Evolutionary conservation across 2,329 filamentous ascomycete genomes (phyloP), one percentile per base, ranked within the genome.

Genomic region (Metarhizium brunneum): DNA sequence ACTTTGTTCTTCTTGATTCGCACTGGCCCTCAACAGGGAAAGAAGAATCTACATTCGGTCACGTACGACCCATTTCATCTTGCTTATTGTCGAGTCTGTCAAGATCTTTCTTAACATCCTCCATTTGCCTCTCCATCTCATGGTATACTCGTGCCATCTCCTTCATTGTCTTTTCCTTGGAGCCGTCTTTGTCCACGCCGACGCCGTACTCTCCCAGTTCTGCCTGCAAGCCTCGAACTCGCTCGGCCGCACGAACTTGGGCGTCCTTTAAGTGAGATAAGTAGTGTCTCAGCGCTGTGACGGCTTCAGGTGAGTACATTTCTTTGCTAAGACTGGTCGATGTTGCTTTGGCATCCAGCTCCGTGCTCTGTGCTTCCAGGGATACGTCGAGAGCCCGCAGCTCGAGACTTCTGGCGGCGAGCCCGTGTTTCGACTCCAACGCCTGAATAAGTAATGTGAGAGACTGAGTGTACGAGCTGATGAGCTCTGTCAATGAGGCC

Each of bases 381-480:
- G 72, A 67, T 1, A 75, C 69, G 38, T 76, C 70, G 2, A 70
- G 64, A 30, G 79, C 79, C 45, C 73, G 73, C n/a, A 82, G 73
- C 61, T 79, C 77, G 2, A 82, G 69, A 14, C 71, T 76, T 4
- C 77, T 72, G 2, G 79, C 77, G 4, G 80, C 68, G 20, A 75
- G 69, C 35, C 77, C 77, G 64, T 83, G 80, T 60, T 83, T 83
- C 2, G 74, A 70, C 59, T 84, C 81, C 1, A 84, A 72, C 2
- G 72, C 64, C 54, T 74, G 74, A n/a, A 82, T 64, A 1, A 83
- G 72, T 16, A 69, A 65, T 1, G 69, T 58, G 2, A 81, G 60
- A 0, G 68, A 71, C 3, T 67, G 60, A 7, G 73, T 68, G 60
- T 77, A 72, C 7, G 65, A 61, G 18, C 68, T 62, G 0, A 82